Evolutionary conservation across 2,329 filamentous ascomycete species (phyloP), one percentile per base, ranked within the genome.

Genomic region (Trichoderma koningii): DNA sequence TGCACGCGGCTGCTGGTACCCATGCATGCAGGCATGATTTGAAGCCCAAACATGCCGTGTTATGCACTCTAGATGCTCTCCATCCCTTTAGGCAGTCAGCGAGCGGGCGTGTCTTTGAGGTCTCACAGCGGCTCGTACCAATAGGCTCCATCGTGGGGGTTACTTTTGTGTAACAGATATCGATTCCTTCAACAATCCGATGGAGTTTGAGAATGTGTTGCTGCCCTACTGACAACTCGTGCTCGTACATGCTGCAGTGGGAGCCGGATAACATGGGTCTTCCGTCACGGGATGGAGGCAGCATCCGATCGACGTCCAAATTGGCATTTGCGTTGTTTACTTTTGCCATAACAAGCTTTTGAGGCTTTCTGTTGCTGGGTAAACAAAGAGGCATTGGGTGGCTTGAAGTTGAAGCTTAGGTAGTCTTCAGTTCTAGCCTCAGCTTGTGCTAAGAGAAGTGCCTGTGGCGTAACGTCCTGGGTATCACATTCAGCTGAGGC

Each of bases 91-190:
- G 60, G 60, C 60, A 23, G 41, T 55, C 17, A 15, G 45, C 10
- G 60, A 47, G 41, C 28, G 34, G 50, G 38, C 38, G 41, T 55
- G 60, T 38, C 53, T 2, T 55, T 50, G 26, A 47, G 50, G 50
- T 34, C 14, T 45, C 23, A 26, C 9, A n/a, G 34, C n/a, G 23
- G 3, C 48, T 28, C 15, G 45, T 63, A 28, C 60, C 60, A 63
- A 63, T 55, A 23, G 23, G 28, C 26, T 53, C 34, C n/a, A 45
- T 55, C 60, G 60, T 55, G 60, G 60, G 59, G 60, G 60, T 55
- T 63, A 23, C 30, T 38, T 38, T 41, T 55, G n/a, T 63, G 60
- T 63, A 63, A 63, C 47, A 10, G 19, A 53, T 61, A 62, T 38
- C 14, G 34, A 14, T 52, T 53, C 12, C 23, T 23, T n/a, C 7